Evolutionary conservation across 768 basidiomycete species (phyloP).

Genomic region (Rhodosporidiobolus sp.): DNA sequence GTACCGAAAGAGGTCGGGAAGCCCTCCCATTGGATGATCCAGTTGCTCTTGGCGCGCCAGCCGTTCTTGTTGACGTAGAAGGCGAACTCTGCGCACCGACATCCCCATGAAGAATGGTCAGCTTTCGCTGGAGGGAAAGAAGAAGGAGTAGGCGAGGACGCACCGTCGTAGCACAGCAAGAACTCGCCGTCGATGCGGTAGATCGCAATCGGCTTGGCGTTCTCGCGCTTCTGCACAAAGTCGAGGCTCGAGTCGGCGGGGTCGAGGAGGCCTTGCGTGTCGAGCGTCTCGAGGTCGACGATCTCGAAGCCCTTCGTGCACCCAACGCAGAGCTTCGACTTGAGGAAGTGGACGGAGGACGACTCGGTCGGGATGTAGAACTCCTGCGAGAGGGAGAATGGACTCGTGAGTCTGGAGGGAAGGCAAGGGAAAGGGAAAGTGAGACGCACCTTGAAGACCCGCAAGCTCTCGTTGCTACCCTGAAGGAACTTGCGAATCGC

Average conservation of each 20-base stretch:
- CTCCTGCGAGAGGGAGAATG: constrained; percentile 58
- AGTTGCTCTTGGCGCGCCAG: constrained; percentile 79
- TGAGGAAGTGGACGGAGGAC: constrained; percentile 92
- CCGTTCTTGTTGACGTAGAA: constrained; percentile 98
- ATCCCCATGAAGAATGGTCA: constrained; percentile 28
- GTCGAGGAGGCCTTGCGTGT: constrained; percentile 92
- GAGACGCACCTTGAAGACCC: constrained; percentile 73
- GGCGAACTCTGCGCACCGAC: constrained; percentile 75
- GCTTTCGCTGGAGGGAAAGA: not conserved
- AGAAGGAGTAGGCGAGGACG: constrained; percentile 42
- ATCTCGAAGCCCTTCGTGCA: constrained; percentile 98
- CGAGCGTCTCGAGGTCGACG: constrained; percentile 92
- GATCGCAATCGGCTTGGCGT: constrained; percentile 87
- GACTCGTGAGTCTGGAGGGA: not conserved
- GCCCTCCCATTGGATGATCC: constrained; percentile 97
- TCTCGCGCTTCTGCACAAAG: constrained; percentile 86
- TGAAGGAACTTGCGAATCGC: constrained; percentile 91
- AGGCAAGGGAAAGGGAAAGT: not conserved
- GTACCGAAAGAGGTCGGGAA: constrained; percentile 87
- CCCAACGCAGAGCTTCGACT: constrained; percentile 94
- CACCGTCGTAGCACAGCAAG: constrained; percentile 94
- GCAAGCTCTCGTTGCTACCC: constrained; percentile 89
- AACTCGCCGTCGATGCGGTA: constrained; percentile 97
- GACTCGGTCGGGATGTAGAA: constrained; percentile 99
- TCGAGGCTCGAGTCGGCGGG: constrained; percentile 86